Evolutionary conservation across 139 green algal species (phyloP), one percentile per base, ranked within the genome.

Genomic region (Haematococcus lacustris): DNA sequence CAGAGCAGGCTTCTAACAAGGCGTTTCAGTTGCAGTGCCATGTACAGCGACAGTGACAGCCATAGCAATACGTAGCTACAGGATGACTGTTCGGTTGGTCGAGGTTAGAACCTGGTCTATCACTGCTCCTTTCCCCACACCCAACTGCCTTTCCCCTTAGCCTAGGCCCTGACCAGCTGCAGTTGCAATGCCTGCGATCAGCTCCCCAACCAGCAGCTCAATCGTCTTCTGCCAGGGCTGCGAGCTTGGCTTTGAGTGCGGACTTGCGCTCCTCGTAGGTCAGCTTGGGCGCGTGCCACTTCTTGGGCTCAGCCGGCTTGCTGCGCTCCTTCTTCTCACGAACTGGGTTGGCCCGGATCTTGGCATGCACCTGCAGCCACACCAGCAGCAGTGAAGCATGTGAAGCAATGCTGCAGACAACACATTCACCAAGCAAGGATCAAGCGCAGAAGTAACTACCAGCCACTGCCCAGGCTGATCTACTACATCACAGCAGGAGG

Each of bases 241-340:
- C 82, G 34, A 96, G 82, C 77, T 89, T 91, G n/a, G 85, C 82
- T 89, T 98, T 97, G 71, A 99, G 91, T 39, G 78, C 80, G 33
- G 91, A 85, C 91, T 98, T 98, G 77, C 89, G 86, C 92, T 98
- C 67, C 66, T 97, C 94, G 79, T 97, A 97, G 26, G 94, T 97
- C 66, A 95, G 77, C 91, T 98, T 98, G 57, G 59, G 63, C 39
- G 80, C 47, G 81, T 94, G 86, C 89, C 89, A 96, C 62, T 68
- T 78, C 81, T 93, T 91, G 68, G 76, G 66, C 35, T 91, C 83
- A 7, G 84, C 83, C 26, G 91, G 89, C 81, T 90, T 90, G 38
- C 68, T 87, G 74, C 88, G 82, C 51, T 83, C 76, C 86, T 93
- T 96, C 82, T 91, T 89, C 73, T 85, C 51, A 9, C 59, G 26